Evolutionary conservation across 1,284 basidiomycete species (phyloP), one percentile per base, ranked within the genome.

Genomic region (Ceratobasidium sp.): DNA sequence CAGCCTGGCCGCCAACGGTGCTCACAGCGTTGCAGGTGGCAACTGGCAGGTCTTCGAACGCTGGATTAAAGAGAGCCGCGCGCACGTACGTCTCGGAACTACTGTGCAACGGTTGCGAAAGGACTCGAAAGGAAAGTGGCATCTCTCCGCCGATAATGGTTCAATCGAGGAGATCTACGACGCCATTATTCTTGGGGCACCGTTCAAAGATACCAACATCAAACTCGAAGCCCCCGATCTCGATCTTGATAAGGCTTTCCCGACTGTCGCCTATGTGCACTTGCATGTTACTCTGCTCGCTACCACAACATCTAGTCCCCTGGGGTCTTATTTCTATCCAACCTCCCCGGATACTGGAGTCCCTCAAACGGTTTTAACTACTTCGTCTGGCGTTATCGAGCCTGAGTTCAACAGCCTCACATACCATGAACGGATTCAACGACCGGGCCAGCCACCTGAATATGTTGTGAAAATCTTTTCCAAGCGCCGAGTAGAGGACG

Each of bases 401-500:
- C 92, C 94, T 0, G 87, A 91, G 68, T 97, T 98, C 80, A 94
- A 94, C 75, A 93, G 91, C 0, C 78, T 98, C 56, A 88, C 88
- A n/a, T 98, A 97, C 79, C 89, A 93, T 70, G 88, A 89, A 1
- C 80, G 80, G 42, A 80, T 91, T 45, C 71, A 77, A 25, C 74
- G 78, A 71, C 72, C 78, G 62, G 72, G 71, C 62, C 38, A 22
- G 71, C 56, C 71, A 71, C 65, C 55, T 17, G 89, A 91, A 77
- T 90, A 87, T 83, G 82, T 85, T 17, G 92, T 94, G 68, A 95
- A 95, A 81, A 90, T 99, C 67, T 97, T 98, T 77, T 96, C 93
- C 0, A 82, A 86, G 72, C 76, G 84, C 29, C 76, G 79, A 4
- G 77, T 96, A 29, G 81, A 81, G 31, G 88, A 94, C 71, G 83